Evolutionary conservation across 306 rosid species (phyloP).

Genomic region (Quercus bicolor): DNA sequence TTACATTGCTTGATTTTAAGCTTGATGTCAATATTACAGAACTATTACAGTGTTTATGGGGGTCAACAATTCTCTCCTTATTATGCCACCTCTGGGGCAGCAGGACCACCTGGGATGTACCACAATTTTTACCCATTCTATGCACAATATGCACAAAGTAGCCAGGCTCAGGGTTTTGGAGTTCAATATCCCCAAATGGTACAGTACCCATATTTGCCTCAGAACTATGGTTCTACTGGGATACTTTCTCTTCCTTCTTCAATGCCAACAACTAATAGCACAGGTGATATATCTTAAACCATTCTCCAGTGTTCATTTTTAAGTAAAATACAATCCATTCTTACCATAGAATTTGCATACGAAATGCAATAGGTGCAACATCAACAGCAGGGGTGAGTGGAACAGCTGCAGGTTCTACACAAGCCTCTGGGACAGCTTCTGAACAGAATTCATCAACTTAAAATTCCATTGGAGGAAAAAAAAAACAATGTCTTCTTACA

Average conservation of each 20-base stretch:
- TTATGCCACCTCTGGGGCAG: constrained; percentile 46
- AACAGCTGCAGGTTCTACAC: constrained; percentile 27
- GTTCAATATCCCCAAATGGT: constrained; percentile 69
- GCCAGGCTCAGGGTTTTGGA: constrained; percentile 58
- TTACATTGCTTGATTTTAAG: constrained; percentile 6
- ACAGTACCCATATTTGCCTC: constrained; percentile 67
- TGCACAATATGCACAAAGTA: constrained; percentile 61
- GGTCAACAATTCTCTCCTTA: constrained; percentile 77
- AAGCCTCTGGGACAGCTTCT: constrained; percentile 47
- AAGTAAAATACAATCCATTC: not conserved
- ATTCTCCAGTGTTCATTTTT: not conserved
- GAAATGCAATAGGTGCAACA: constrained; percentile 42
- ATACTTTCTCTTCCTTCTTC: constrained; percentile 65
- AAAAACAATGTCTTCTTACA: constrained; percentile 23
- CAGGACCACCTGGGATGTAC: constrained; percentile 57
- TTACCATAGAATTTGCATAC: not conserved
- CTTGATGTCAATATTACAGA: constrained; percentile 37
- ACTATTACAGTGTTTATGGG: constrained; percentile 74
- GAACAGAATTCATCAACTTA: constrained; percentile 52
- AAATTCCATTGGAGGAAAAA: constrained; percentile 17
- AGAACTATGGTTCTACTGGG: constrained; percentile 55
- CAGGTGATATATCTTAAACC: constrained; percentile 40
- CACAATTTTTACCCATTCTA: constrained; percentile 69
- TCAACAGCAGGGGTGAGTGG: constrained; percentile 16
- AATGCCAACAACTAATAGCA: constrained; percentile 33